Percentiles rank a stretch among this genome's conserved stretches.
Evolutionary conservation across 352 stramenopile genomes (phyloP).

Genomic region (Globisporangium lucens): DNA sequence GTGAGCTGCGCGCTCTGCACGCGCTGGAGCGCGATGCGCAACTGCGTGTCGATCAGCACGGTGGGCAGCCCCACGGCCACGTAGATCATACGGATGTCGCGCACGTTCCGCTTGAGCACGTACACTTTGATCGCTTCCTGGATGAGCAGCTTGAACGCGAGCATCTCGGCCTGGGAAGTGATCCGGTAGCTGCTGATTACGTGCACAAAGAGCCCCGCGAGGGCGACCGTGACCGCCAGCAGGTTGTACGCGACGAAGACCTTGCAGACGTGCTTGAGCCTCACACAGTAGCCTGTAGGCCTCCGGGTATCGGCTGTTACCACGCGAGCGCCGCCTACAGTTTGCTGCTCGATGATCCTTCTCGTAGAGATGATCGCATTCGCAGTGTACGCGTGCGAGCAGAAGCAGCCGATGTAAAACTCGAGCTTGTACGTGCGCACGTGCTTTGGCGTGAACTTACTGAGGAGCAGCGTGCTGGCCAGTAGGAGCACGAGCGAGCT

Average conservation of each 20-base stretch:
- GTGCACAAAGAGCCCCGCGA: conserved; percentile 14
- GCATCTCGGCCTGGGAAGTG: conserved; percentile 4
- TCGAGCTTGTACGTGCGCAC: conserved; percentile 3
- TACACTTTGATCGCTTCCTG: conserved; percentile 25
- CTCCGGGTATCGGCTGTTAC: no score
- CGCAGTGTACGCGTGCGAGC: conserved; percentile 4
- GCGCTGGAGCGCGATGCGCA: conserved; percentile 22
- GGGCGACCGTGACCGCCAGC: background rate
- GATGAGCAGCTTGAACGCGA: conserved; percentile 20
- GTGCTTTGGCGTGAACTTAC: background rate
- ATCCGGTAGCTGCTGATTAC: conserved; percentile 6
- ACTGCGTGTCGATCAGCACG: conserved; percentile 28
- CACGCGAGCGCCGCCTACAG: background rate
- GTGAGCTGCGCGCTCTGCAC: conserved; percentile 18
- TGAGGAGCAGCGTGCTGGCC: background rate
- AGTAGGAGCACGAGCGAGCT: conserved; percentile 4
- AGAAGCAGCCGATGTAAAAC: conserved; percentile 9
- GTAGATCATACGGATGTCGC: conserved; percentile 21
- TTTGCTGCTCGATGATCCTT: conserved; percentile 9
- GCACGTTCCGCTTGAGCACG: conserved; percentile 16
- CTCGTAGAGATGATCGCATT: conserved; percentile 3
- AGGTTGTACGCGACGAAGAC: background rate
- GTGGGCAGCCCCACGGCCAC: conserved; percentile 23
- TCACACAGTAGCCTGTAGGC: background rate
- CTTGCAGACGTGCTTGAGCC: background rate